Percentiles rank a stretch among this genome's conserved stretches.
These are phyloP conservation scores for Cyclanthera cordifolia DNA, from an alignment of 306 rosid genomes.

Conservation along the genomic window DNA sequence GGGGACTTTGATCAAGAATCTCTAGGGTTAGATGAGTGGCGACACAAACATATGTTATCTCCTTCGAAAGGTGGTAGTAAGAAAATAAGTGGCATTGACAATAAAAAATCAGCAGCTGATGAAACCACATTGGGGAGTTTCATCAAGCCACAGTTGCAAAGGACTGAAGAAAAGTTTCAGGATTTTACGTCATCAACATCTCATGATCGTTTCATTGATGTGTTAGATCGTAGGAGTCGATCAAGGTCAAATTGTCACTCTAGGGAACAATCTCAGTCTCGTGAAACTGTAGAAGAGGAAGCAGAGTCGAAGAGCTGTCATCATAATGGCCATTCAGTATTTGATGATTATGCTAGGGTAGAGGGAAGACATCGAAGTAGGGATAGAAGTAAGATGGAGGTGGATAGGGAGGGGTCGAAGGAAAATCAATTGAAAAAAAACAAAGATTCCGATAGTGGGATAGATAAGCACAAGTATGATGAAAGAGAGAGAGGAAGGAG, in stretches of 20 bases:
- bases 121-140: conserved; percentile 16
- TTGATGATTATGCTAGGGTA: conserved; percentile 15
- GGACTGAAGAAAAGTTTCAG: conserved; percentile 34
- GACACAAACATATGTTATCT: conserved; percentile 20
- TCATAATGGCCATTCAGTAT: conserved; percentile 17
- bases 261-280: conserved; percentile 49
- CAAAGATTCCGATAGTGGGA: conserved; percentile 42
- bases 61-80: conserved; percentile 32
- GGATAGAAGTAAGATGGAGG: conserved; percentile 32
- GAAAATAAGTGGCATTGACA: conserved; percentile 23
- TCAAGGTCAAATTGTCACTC: conserved; percentile 48
- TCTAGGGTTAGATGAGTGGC: conserved; percentile 28
- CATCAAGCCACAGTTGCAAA: conserved; percentile 32
- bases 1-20: conserved; percentile 30
- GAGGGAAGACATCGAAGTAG: conserved; percentile 18
- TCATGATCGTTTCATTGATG: conserved; percentile 18
- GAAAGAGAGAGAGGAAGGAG: conserved; percentile 43
- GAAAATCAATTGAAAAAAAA: conserved; percentile 30
- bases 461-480: conserved; percentile 20
- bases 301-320: conserved; percentile 32
- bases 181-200: conserved; percentile 28
- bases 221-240: conserved; percentile 30
- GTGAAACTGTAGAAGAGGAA: conserved; percentile 50
- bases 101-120: conserved; percentile 26
- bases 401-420: conserved; percentile 31